Evolutionary conservation across 345 rosid genomes (phyloP), one percentile per base, ranked within the genome.

Genomic region (Pistacia integerrima): DNA sequence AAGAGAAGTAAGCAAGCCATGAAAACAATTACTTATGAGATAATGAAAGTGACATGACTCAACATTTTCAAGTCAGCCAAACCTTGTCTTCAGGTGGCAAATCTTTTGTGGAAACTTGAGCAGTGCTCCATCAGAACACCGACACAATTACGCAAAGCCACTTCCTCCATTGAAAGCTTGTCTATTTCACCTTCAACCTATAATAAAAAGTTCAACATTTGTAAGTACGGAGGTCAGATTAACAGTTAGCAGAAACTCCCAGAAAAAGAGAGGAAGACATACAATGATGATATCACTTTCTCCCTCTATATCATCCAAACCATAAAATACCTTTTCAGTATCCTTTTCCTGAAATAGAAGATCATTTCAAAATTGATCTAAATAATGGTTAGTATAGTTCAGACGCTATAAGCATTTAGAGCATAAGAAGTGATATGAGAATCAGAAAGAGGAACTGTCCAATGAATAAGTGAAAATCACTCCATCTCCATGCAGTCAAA

Each of bases 171-270:
- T 58, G 99, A 85, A 80, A 95, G 99, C 85, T 93, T 95, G 89
- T 95, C 99, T 36, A 95, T 93, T 81, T 95, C 99, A 64, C 99
- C 99, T 87, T 95, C 99, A 82, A 95, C 99, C 99, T 95, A 70
- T 20, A 64, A 74, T 63, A 14, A 82, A n/a, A 78, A 72, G 79
- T 54, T 69, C 46, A 67, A 61, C 58, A 74, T 51, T 69, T 72
- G 28, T 30, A 30, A 49, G 67, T 28, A 65, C 55, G 25, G 67
- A 57, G 38, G 20, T 20, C 65, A 78, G 61, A 17, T 35, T 33
- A 55, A n/a, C 28, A 57, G 0, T 5, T 51, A 2, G 57, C 33
- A 71, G 70, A 72, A 60, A 57, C 30, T 70, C 74, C 25, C 6
- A 69, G 33, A 35, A 11, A 30, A 76, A 71, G 3, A 74, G 56